A percentile compares a stretch with the other conserved stretches of the same genome.
phyloP scores from a whole-genome alignment of 202 grass and related monocot genomes.

The Schoenoplectus tabernaemontani region DNA sequence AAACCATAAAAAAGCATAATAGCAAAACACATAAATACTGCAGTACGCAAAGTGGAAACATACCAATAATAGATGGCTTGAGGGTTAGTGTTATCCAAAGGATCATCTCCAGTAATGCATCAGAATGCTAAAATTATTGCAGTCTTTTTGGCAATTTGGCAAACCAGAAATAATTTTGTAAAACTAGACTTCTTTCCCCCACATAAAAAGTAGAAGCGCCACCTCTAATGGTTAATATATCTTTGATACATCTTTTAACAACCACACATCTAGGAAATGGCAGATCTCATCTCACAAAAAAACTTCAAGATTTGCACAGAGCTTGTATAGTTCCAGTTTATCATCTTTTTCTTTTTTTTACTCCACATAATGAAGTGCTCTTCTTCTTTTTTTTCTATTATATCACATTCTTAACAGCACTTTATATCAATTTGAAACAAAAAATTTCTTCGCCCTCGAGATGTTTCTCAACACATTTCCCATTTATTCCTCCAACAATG shows the following conservation, averaged over 20 bases:
- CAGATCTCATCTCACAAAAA: not conserved
- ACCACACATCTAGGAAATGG: not conserved
- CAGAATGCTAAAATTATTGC: constrained; percentile 67
- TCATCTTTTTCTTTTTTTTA: not conserved
- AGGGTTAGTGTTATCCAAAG: constrained; percentile 51
- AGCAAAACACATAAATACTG: constrained; percentile 23
- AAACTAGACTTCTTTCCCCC: not conserved
- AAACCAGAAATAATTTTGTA: not conserved
- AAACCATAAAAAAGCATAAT: constrained; percentile 6
- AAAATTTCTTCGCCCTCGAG: not conserved
- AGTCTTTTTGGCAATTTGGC: constrained; percentile 47
- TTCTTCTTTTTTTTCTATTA: not conserved
- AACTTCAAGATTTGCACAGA: not conserved
- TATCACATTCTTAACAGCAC: not conserved
- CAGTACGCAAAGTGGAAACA: constrained; percentile 36
- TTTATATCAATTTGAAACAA: constrained; percentile 1
- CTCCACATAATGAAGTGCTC: constrained; percentile 4
- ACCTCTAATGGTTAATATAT: not conserved
- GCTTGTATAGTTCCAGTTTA: not conserved
- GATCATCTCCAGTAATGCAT: constrained; percentile 53
- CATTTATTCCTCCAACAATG: not conserved
- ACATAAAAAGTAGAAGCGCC: constrained; percentile 7
- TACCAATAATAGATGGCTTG: constrained; percentile 70
- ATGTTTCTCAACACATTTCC: not conserved
- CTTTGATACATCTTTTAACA: not conserved